Base-by-base conservation (phyloP, 352 stramenopile genomes). In the Globisporangium okanoganense region DNA sequence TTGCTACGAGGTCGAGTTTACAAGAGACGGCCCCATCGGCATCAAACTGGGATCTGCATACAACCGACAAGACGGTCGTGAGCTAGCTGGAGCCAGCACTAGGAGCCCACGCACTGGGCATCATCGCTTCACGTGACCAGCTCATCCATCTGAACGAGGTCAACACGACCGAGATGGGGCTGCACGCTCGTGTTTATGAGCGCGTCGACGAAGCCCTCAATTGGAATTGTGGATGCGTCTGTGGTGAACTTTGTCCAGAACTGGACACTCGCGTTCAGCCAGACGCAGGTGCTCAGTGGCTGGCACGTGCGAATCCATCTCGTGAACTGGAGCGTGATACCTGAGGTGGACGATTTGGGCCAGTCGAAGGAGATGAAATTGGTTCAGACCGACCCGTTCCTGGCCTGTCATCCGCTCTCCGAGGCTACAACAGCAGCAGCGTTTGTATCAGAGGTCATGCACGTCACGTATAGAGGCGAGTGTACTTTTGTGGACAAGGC, bases 401-500 rank as follows among this genome's bases (percentile, higher is more conserved):
- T 72, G 3, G 79, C 68, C 0, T 92, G 79, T 35, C 49, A 67
- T 36, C 48, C 70, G 10, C 59, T 72, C 22, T 29, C 51, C 24
- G 38, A 44, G 24, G 45, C 25, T 25, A 50, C 60, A 5, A 36
- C 47, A 51, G 3, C 20, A 16, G 41, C 5, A 16, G 2, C 2
- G 1, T 7, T 22, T 22, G 5, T 16, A 18, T 27, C 14, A 5
- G 25, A 38, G 9, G 50, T 64, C 14, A 64, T 78, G 24, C 75
- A 76, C 50, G 59, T 90, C 3, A 62, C 75, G 14, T 88, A 86
- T 31, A 75, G 82, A 29, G 82, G 79, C 25, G 66, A 56, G 0
- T 92, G 82, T 40, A 78, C 79, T 6, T 86, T 92, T 22, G 69
- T 87, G n/a, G 82, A 90, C 0, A 92, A 92, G 56, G 79, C 79